Base-by-base conservation (phyloP, 2,329 filamentous ascomycete genomes). In the Grosmannia clavigera region DNA sequence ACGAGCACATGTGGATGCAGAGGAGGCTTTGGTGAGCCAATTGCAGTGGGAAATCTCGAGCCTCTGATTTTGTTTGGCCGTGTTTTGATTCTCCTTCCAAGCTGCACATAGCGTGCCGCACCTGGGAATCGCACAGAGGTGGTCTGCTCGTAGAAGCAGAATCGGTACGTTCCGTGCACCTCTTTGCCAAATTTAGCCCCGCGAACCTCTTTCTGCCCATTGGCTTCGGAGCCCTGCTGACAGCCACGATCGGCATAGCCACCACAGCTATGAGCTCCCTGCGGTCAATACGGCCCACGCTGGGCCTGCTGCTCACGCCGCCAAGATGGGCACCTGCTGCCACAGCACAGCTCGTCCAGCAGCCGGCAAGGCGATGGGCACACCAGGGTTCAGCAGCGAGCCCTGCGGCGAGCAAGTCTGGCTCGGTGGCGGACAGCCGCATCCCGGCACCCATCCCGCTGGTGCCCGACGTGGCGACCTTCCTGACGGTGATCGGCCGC, bases 401-500 rank as follows among this genome's bases (percentile, higher is more conserved):
- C 12, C 1, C 52, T 3, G 29, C 52, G 22, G 9, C 52, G 22
- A 22, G 22, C 14, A 54, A 10, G 27, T 3, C 50, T 4, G 6
- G 31, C 29, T 2, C 33, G 22, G 9, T 2, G 54, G 27, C 10
- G n/a, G 11, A 22, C 43, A 31, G 12, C 11, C 43, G 58, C 4
- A 43, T 83, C 38, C 92, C 92, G 3, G 69, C 78, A 29, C 87
- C 91, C 0, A 95, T 87, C 46, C 89, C 90, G 1, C 91, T 95
- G 68, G 85, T 95, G 48, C 92, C 92, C 38, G 86, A 96, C 71
- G 84, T 90, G 50, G 71, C 80, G 66, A 94, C 92, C 19, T 96
- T 99, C 74, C 85, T 97, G 64, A 90, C 82, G 43, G 79, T 96
- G 62, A 96, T 97, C 73, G 94, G 94, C 67, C 92, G 94, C 64